These are phyloP conservation scores for Porphyrellus cyaneotinctus DNA, from an alignment of 768 basidiomycete species.

Conservation along the genomic window DNA sequence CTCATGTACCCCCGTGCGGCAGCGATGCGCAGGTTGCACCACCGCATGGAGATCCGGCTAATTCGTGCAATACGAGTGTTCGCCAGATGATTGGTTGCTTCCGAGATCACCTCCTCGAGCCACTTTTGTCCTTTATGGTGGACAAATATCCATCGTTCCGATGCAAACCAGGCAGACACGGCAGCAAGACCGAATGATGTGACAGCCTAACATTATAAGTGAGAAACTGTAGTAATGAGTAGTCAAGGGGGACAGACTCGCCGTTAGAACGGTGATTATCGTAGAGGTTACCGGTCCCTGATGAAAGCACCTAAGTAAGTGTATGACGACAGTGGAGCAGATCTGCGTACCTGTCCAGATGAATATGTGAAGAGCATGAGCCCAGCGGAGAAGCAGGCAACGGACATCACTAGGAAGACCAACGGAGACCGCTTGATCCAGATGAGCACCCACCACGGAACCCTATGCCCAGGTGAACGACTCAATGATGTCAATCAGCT, in stretches of 20 bases:
- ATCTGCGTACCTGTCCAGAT: slow-evolving; percentile 53
- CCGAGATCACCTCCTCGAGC: slow-evolving; percentile 43
- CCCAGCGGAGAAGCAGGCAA: slow-evolving; percentile 78
- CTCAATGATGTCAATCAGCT: slow-evolving; percentile 29
- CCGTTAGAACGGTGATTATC: slow-evolving; percentile 72
- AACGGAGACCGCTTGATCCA: slow-evolving; percentile 85
- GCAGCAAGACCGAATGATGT: slow-evolving; percentile 44
- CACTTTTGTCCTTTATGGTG: slow-evolving; percentile 49
- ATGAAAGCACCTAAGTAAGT: slow-evolving; percentile 10
- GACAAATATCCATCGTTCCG: slow-evolving; percentile 46
- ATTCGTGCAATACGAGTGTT: slow-evolving; percentile 25
- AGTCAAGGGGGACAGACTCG: slow-evolving; percentile 12
- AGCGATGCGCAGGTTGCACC: slow-evolving; percentile 22
- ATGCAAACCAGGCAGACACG: slow-evolving; percentile 52
- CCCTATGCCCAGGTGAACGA: slow-evolving; percentile 52
- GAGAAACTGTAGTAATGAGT: slow-evolving; percentile 2
- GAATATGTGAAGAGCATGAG: slow-evolving; percentile 76
- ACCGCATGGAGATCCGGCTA: slow-evolving; percentile 23
- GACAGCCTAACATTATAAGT: slow-evolving; percentile 26
- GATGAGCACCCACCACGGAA: slow-evolving; percentile 61
- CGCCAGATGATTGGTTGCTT: slow-evolving; percentile 24
- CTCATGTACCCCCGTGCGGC: slow-evolving; percentile 20
- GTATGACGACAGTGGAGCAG: slow-evolving; percentile 21
- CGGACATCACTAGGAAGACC: slow-evolving; percentile 79
- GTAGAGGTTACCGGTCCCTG: slow-evolving; percentile 61